Base-by-base conservation (phyloP, 768 basidiomycete species). In the Mycena vulgaris region DNA sequence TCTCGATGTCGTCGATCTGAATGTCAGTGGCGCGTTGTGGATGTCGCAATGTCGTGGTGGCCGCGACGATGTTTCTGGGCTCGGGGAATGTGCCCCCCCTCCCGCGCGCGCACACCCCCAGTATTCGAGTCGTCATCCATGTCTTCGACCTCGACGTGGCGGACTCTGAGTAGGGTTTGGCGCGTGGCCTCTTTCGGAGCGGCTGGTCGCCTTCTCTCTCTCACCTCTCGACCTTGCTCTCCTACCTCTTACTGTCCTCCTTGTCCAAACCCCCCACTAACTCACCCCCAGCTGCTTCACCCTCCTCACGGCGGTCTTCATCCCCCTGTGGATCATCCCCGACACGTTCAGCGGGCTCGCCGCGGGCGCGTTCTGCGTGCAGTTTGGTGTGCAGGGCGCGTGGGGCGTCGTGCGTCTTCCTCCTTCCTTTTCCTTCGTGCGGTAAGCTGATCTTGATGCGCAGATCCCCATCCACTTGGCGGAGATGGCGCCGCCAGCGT, bases 301-400 rank as follows among this genome's bases (percentile, higher is more conserved):
- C 37, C 59, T 84, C 37, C 75, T 85, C 51, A 79, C 85, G 28
- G 73, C 49, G 78, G 85, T 78, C 27, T 89, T 89, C 78, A 88
- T 89, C 70, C 89, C 88, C 0, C 82, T 93, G 2, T 93, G 92
- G 92, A 90, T 92, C 75, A 70, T 93, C 27, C 92, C 92, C 10
- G 77, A 59, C 48, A 76, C 78, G 11, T 93, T 93, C 76, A 76
- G 83, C 0, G 84, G 81, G 10, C 88, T 94, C n/a, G 76, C 90
- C 5, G 90, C 90, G 0, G 92, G 91, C 17, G 91, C 90, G 2
- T 93, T 93, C 82, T 91, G 86, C 75, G 76, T 91, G 5, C 91
- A 92, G 75, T 86, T 91, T 68, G 91, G 90, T 60, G 90, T 93
- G 1, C 91, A 93, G 77, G 92, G 90, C 30, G 90, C 90, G 45